Conservation (phyloP, 1,139 yeast species). For the Saccharomycopsis crataegensis region DNA sequence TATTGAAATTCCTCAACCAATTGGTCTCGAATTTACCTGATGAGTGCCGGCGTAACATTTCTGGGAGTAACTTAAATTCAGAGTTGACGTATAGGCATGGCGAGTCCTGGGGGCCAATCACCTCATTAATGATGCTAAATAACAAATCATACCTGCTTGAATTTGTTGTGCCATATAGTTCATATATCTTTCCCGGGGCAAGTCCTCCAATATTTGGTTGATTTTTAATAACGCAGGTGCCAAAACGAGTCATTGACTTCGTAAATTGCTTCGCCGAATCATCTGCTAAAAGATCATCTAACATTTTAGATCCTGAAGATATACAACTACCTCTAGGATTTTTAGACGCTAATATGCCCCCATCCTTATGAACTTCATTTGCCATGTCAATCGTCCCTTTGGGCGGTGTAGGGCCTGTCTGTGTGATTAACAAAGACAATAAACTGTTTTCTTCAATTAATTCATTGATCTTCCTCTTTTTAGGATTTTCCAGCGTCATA, state of each 20-base stretch:
- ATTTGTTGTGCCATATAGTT: slow-evolving; percentile 13
- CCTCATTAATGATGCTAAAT: slow-evolving; percentile 3
- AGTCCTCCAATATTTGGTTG: slow-evolving; percentile 6
- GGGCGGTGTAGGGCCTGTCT: neutral
- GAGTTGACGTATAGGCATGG: slow-evolving; percentile 14
- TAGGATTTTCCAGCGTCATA: neutral
- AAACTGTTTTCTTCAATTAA: neutral
- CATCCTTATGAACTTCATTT: neutral
- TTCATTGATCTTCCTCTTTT: neutral
- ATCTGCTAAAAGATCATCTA: neutral
- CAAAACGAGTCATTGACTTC: neutral
- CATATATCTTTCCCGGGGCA: slow-evolving; percentile 15
- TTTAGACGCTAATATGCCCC: neutral
- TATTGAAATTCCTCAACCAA: neutral
- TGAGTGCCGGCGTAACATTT: no score
- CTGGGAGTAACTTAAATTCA: slow-evolving; percentile 2
- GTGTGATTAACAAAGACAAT: neutral
- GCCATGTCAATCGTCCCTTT: neutral
- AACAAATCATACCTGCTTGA: slow-evolving; percentile 2
- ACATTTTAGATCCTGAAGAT: neutral
- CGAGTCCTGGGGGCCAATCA: neutral
- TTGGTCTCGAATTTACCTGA: neutral
- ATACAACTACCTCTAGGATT: neutral
- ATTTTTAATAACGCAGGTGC: neutral
- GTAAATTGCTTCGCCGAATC: neutral